phyloP scores from a whole-genome alignment of 163 green algal species.

The Chlorella variabilis region DNA sequence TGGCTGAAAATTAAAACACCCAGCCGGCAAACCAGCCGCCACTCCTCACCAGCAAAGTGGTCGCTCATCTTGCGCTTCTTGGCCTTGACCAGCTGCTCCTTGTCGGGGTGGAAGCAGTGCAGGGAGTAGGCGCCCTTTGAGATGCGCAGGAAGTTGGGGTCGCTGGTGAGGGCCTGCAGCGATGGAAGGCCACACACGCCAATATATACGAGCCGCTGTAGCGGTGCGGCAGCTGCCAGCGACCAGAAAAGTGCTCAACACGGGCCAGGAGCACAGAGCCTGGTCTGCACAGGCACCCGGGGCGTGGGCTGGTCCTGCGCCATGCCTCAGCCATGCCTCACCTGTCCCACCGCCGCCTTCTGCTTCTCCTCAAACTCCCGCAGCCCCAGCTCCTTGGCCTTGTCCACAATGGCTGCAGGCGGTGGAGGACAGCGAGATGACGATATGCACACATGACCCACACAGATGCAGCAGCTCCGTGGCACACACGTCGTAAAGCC shows the following conservation, averaged over 20 bases:
- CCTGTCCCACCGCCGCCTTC: conserved; percentile 43
- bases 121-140: conserved; percentile 59
- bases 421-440: too few relatives aligned
- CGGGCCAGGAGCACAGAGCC: too few relatives aligned
- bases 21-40: too few relatives aligned
- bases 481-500: not conserved
- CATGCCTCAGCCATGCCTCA: not conserved
- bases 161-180: conserved; percentile 45
- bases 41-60: too few relatives aligned
- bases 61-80: conserved; percentile 28
- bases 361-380: conserved; percentile 45
- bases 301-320: too few relatives aligned
- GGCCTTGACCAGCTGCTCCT: conserved; percentile 25
- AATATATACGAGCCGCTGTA: too few relatives aligned
- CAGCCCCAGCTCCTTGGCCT: conserved; percentile 42
- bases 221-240: too few relatives aligned
- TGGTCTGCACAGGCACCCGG: too few relatives aligned
- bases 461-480: not conserved
- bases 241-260: too few relatives aligned
- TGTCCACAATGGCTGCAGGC: conserved; percentile 24
- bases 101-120: conserved; percentile 40
- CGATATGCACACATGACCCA: too few relatives aligned
- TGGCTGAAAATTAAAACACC: too few relatives aligned
- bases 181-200: not conserved
- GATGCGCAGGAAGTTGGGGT: conserved; percentile 56